Base-by-base conservation (phyloP, 1,284 basidiomycete species). In the Leccinum griseonigrum region DNA sequence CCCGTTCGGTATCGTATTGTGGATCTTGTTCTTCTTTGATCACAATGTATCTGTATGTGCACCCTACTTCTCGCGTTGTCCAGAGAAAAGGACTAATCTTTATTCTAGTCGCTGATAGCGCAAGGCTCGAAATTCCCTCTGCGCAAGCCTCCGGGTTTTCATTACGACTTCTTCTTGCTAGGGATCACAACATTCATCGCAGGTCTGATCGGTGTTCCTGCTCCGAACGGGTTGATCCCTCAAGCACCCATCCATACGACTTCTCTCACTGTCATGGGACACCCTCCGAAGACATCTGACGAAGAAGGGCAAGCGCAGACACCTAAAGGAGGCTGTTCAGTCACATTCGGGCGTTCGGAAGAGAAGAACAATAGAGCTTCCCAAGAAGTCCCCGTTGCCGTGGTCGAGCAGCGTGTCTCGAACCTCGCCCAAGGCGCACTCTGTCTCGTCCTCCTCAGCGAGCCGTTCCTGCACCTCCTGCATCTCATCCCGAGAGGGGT, bases 181-280 rank as follows among this genome's bases (percentile, higher is more conserved):
- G 97, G 96, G 3, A 81, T 97, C 64, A 95, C 93, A 0, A 98
- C 96, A 0, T 92, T 98, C 69, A 85, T 98, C 55, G 90, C 95
- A 4, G 96, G 95, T 0, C 78, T 98, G 18, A 81, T 99, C 3
- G 96, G 96, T 16, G 73, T 97, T 3, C 95, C 96, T 0, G 95
- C 96, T 0, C 96, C 96, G 0, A 98, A 98, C 69, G 96, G 95
- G 3, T 83, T 97, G 26, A 97, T 99, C 55, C 96, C 96, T 0
- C 97, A 98, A 76, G 96, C 97, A 1, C 97, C 96, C 0, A 92
- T 97, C 28, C 95, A 98, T 70, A 98, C 96, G 0, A 85, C 87
- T 13, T 91, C 94, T 7, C 84, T 99, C 0, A 81, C 92, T 16
- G 83, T 97, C 46, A 88, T 93, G 83, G 87, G 89, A 1, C 76